Conservation (phyloP, 75 land plant genomes). For the Adiantum capillusveneris region DNA sequence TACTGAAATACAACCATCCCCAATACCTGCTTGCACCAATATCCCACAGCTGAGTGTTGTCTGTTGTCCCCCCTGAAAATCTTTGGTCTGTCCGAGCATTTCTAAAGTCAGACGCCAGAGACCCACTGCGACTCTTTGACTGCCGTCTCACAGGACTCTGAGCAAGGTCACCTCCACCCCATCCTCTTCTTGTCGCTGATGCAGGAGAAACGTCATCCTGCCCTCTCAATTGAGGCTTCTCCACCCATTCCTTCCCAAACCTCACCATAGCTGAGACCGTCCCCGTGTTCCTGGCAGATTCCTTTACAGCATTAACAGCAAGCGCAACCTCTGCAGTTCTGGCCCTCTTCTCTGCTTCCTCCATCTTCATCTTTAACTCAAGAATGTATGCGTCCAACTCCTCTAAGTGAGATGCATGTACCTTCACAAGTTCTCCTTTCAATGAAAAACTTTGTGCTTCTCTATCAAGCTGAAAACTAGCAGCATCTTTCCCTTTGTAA, state of each 20-base stretch:
- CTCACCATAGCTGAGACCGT: slow-evolving; percentile 12
- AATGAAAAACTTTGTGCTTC: background rate
- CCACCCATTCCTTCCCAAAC: slow-evolving; percentile 7
- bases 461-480: background rate
- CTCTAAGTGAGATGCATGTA: slow-evolving; percentile 32
- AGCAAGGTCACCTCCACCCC: too few relatives aligned
- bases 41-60: background rate
- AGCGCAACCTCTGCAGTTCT: slow-evolving; percentile 21
- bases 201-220: too few relatives aligned
- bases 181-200: too few relatives aligned
- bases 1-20: background rate
- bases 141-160: too few relatives aligned
- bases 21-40: slow-evolving; percentile 1
- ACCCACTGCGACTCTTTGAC: background rate
- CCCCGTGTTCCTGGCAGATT: slow-evolving; percentile 8
- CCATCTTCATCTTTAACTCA: slow-evolving; percentile 15
- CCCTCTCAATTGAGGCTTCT: background rate
- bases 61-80: background rate
- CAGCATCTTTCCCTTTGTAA: slow-evolving; percentile 7
- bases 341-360: slow-evolving; percentile 21
- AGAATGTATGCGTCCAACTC: slow-evolving; percentile 28
- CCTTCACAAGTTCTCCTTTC: slow-evolving; percentile 28
- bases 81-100: background rate
- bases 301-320: slow-evolving; percentile 12
- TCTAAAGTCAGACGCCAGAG: background rate